Evolutionary conservation across 768 basidiomycete species (phyloP).

Genomic region (Rhodosporidiobolus sp.): DNA sequence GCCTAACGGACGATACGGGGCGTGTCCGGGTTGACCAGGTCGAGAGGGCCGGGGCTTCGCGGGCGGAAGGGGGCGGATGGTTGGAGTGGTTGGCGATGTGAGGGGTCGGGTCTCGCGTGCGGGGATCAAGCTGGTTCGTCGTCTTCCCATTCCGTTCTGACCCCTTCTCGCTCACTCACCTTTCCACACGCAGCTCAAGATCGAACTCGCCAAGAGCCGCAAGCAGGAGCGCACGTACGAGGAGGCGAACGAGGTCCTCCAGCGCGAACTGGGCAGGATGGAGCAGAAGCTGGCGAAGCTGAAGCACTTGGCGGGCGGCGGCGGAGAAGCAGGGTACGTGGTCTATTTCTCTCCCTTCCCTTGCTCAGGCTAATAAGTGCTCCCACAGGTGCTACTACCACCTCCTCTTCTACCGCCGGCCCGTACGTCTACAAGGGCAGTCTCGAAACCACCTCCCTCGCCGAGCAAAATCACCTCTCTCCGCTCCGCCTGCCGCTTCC

Average conservation of each 20-base stretch:
- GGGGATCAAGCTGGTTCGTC: too few species aligned
- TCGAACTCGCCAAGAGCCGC: constrained; percentile 70
- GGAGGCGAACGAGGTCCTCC: constrained; percentile 89
- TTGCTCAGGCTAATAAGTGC: accelerated
- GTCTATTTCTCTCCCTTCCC: not conserved
- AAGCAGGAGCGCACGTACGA: constrained; percentile 87
- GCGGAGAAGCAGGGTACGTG: constrained; percentile 68
- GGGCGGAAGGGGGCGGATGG: too few species aligned
- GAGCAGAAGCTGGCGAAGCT: constrained; percentile 86
- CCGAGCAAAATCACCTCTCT: constrained; percentile 88
- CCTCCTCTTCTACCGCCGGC: constrained; percentile 60
- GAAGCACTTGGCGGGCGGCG: constrained; percentile 59
- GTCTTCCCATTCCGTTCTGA: too few species aligned
- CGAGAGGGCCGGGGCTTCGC: too few species aligned
- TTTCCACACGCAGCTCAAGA: constrained; percentile 67
- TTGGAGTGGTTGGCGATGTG: too few species aligned
- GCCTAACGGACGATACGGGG: too few species aligned
- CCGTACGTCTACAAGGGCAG: constrained; percentile 69
- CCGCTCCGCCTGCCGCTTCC: constrained; percentile 83
- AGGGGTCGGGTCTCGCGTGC: too few species aligned
- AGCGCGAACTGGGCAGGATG: constrained; percentile 76
- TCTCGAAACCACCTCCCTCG: constrained; percentile 77
- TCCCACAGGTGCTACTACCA: constrained; percentile 45
- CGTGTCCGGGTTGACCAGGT: too few species aligned
- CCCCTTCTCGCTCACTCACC: too few species aligned